Base-by-base conservation (phyloP, 1,139 yeast genomes). In the Taphrina pruni region DNA sequence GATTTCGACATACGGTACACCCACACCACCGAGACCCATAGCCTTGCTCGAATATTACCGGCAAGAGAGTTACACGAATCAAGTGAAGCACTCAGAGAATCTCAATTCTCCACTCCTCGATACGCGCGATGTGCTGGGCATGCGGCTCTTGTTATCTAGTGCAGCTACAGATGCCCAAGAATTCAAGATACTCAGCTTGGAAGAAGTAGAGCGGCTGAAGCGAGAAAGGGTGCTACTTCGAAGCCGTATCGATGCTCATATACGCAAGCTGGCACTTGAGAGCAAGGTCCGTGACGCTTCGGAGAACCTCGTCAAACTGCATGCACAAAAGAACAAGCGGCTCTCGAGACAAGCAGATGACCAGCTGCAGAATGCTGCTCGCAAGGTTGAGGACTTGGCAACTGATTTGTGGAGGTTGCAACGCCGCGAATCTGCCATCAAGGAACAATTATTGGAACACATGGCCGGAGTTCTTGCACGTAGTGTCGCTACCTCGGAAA, bases 361-460 rank as follows among this genome's bases (percentile, higher is more conserved):
- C 7, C 70, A 69, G 20, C 36, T 66, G 1, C 69, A 62, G 43
- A 57, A 26, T 39, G 65, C 70, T 35, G 12, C 62, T 12, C 56
- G 66, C 36, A 69, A 66, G 35, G 69, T 69, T n/a, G 70, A 69
- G 8, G 70, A 69, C 21, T 55, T 66, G n/a, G 70, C 70, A 41
- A 66, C 65, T 14, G 70, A 66, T n/a, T 48, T 69, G 36, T 66
- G 70, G 70, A 46, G 65, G 43, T 50, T 66, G 39, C 69, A 64
- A n/a, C 56, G 66, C 20, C 65, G 66, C 8, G 70, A 69, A 41
- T 52, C 66, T 12, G 58, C 57, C 20, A 43, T 66, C 48, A 58
- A 54, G n/a, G 48, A 60, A 62, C 70, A 55, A 17, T 32, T 69
- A n/a, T 39, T 69, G 45, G 61, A 69, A 43, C 70, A 69, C 36